phyloP scores from a whole-genome alignment of 768 basidiomycete species.

The Lyophyllum shimeji region DNA sequence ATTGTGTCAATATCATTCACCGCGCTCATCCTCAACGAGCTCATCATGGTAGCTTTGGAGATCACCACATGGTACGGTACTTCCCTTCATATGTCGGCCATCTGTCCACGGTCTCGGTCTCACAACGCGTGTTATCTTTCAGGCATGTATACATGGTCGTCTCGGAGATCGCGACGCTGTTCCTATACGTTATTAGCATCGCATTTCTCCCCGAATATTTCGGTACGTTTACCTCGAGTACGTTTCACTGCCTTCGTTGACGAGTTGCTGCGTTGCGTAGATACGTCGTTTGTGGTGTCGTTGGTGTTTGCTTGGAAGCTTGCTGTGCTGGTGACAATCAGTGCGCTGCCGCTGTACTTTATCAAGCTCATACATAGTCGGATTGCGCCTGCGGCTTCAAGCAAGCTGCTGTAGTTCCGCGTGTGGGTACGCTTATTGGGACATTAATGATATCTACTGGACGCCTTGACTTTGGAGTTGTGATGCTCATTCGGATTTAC shows the following conservation, averaged over 20 bases:
- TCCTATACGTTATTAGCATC: constrained; percentile 89
- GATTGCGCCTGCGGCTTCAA: constrained; percentile 90
- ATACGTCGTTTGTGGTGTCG: constrained; percentile 90
- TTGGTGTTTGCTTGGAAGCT: constrained; percentile 92
- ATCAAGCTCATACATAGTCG: constrained; percentile 85
- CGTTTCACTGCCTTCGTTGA: constrained; percentile 1
- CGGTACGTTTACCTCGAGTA: constrained; percentile 52
- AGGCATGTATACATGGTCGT: constrained; percentile 97
- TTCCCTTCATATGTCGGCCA: neutral
- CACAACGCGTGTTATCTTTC: neutral
- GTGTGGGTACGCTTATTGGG: neutral
- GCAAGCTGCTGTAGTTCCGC: constrained; percentile 69
- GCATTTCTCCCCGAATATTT: constrained; percentile 96
- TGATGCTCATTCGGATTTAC: neutral
- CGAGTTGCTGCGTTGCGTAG: constrained; percentile 37
- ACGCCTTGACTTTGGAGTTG: neutral
- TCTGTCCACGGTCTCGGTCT: neutral
- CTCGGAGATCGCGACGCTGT: constrained; percentile 84
- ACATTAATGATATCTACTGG: constrained; percentile 3
- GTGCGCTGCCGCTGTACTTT: constrained; percentile 87
- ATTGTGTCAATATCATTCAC: constrained; percentile 99
- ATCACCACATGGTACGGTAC: constrained; percentile 89
- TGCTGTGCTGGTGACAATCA: constrained; percentile 91
- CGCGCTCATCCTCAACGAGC: constrained; percentile 91
- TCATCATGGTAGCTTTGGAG: constrained; percentile 98